These are phyloP conservation scores for Auricularia cornea DNA, from an alignment of 768 basidiomycete species.

Conservation along the genomic window DNA sequence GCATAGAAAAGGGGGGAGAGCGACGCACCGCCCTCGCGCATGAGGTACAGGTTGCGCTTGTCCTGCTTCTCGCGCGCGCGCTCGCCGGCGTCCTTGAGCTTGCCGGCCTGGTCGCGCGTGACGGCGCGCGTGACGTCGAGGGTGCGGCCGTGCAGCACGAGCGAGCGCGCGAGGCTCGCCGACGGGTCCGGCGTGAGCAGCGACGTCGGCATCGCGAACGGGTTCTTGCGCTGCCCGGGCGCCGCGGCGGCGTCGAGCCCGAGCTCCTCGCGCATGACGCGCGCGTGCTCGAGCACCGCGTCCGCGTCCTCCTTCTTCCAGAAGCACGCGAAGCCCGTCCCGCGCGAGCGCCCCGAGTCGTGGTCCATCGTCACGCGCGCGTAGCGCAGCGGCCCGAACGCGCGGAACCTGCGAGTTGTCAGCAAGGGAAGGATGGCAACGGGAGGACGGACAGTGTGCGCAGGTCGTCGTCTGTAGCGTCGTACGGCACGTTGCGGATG, in stretches of 20 bases:
- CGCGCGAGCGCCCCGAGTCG: slow-evolving; percentile 77
- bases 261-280: slow-evolving; percentile 58
- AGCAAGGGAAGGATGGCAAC: not conserved
- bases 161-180: slow-evolving; percentile 64
- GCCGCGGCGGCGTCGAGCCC: slow-evolving; percentile 23
- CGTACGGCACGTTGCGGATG: slow-evolving; percentile 87
- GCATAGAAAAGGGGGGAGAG: not conserved
- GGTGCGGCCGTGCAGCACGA: slow-evolving; percentile 88
- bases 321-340: slow-evolving; percentile 95
- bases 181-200: slow-evolving; percentile 93
- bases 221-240: slow-evolving; percentile 51
- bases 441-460: slow-evolving; percentile 51
- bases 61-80: slow-evolving; percentile 81
- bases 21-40: slow-evolving; percentile 85
- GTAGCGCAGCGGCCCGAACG: slow-evolving; percentile 89
- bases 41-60: slow-evolving; percentile 90
- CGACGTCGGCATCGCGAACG: slow-evolving; percentile 73
- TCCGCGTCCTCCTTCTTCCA: slow-evolving; percentile 92
- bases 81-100: slow-evolving; percentile 83
- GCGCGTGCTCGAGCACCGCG: slow-evolving; percentile 73
- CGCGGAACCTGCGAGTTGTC: slow-evolving; percentile 57
- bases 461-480: slow-evolving; percentile 88
- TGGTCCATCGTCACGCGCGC: slow-evolving; percentile 83
- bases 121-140: slow-evolving; percentile 88
- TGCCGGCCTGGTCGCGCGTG: slow-evolving; percentile 78